Evolutionary conservation across 2,329 filamentous ascomycete genomes (phyloP), one percentile per base, ranked within the genome.

Genomic region (Fusarium buharicum): DNA sequence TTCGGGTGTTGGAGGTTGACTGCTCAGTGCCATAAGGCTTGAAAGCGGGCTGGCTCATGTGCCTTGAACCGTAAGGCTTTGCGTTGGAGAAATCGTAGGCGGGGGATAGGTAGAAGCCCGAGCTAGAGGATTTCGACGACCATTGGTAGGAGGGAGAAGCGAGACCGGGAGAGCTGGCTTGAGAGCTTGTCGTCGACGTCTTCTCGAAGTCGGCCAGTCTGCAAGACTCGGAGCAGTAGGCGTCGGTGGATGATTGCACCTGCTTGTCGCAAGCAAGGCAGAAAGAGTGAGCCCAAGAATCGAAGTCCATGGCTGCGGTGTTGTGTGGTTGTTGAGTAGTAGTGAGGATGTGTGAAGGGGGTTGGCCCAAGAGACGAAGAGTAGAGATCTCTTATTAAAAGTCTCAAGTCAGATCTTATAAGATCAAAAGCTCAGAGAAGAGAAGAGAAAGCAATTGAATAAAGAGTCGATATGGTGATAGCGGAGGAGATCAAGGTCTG

Each of bases 161-260:
- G 51, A 84, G 79, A 51, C 81, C 78, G 44, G 85, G 84, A 11
- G 86, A 87, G 72, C 82, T 86, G 49, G 84, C 81, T 45, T 84
- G 81, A 5, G 87, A 86, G 73, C 82, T 81, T 13, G 83, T 79
- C 47, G 81, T 78, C 14, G 82, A 83, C 33, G 85, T 87, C 77
- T 87, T 88, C 77, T 97, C 93, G 70, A 94, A 88, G 78, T 97
- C 93, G 67, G 91, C 90, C 39, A 97, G 83, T 66, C 92, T 87
- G 84, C 93, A 97, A 27, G 91, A 86, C 79, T 97, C 93, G 41
- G 92, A 96, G 84, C 93, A 97, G 83, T 96, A 97, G 66, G 91
- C 87, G 61, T 88, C 88, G 53, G 88, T 88, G 65, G 91, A 86
- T 59, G 90, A 93, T 79, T 96, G 91, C 45, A 78, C 76, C 70